Conservation (phyloP, 495 filamentous ascomycete genomes). For the Xylaria cubensis region DNA sequence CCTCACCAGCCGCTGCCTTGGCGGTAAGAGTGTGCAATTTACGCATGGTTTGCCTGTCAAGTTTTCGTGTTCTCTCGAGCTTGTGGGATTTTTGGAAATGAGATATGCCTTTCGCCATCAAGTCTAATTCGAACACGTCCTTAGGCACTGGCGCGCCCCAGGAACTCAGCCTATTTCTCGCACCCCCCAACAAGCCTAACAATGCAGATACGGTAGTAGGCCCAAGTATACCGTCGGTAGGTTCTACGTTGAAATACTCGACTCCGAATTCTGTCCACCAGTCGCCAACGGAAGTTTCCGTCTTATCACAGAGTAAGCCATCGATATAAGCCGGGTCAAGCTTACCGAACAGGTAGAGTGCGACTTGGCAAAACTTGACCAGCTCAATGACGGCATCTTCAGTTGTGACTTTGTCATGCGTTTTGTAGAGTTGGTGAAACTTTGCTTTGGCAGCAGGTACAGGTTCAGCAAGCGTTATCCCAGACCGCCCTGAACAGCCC, state of each 20-base stretch:
- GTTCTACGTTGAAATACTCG: slow-evolving; percentile 88
- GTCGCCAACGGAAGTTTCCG: slow-evolving; percentile 86
- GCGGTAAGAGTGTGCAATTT: slow-evolving; percentile 80
- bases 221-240: slow-evolving; percentile 87
- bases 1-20: slow-evolving; percentile 82
- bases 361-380: slow-evolving; percentile 90
- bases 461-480: slow-evolving; percentile 77
- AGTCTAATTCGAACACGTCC: slow-evolving; percentile 87
- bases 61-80: slow-evolving; percentile 72
- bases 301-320: slow-evolving; percentile 90
- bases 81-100: slow-evolving; percentile 91
- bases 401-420: slow-evolving; percentile 78
- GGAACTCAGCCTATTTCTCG: slow-evolving; percentile 84
- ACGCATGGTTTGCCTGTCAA: slow-evolving; percentile 84
- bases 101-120: slow-evolving; percentile 80
- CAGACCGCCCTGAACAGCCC: slow-evolving; percentile 88
- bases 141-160: slow-evolving; percentile 83
- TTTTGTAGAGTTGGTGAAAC: slow-evolving; percentile 89
- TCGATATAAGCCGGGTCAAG: slow-evolving; percentile 89
- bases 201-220: slow-evolving; percentile 91
- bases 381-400: slow-evolving; percentile 82
- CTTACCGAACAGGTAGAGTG: slow-evolving; percentile 86
- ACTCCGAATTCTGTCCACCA: slow-evolving; percentile 97
- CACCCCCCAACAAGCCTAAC: slow-evolving; percentile 85
- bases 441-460: slow-evolving; percentile 84